Evolutionary conservation across 2,329 filamentous ascomycete species (phyloP), one percentile per base, ranked within the genome.

Genomic region (Orbilia blumenaviensis): DNA sequence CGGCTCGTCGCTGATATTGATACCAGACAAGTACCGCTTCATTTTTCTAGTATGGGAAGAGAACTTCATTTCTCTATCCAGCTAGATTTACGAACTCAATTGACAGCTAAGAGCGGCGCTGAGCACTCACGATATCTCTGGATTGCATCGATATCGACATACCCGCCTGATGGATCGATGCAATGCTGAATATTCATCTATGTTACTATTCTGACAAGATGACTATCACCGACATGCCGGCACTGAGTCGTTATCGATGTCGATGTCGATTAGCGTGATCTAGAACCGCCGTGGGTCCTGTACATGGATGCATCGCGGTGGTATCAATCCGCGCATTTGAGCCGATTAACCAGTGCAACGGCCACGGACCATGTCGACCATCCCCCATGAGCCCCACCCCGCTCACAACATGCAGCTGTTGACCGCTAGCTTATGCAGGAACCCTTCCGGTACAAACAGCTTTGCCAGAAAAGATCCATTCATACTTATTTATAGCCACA

Each of bases 391-490:
- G n/a, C 21, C 44, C 36, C 67, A 25, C 42, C 63, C 34, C 56
- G 25, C 46, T 62, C 66, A 27, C 71, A 62, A 50, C 46, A 54
- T 66, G 71, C 71, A 75, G 71, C 46, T 68, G 62, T 62, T 48
- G 38, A 67, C 62, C 34, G 63, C 54, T 63, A 63, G 63, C 44
- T 67, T 75, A 75, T 75, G 71, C 71, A 75, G 71, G 71, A 75
- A 75, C 71, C 63, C 71, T 75, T 74, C 54, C 42, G 62, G 52
- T 62, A 66, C 56, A 56, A 75, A 38, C 23, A 48, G 48, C 44
- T n/a, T 27, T 27, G 42, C 36, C 52, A 52, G 32, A 25, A 29
- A 54, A 46, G 27, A 16, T 50, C 27, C 42, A 46, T 10, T 32
- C 34, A 23, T 42, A 14, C 12, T 61, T 67, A 46, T 75, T 68